Percentiles rank a stretch among this genome's conserved stretches.
These are phyloP conservation scores for Juncus inflexus DNA, from an alignment of 176 grass and related monocot genomes.

Conservation along the genomic window DNA sequence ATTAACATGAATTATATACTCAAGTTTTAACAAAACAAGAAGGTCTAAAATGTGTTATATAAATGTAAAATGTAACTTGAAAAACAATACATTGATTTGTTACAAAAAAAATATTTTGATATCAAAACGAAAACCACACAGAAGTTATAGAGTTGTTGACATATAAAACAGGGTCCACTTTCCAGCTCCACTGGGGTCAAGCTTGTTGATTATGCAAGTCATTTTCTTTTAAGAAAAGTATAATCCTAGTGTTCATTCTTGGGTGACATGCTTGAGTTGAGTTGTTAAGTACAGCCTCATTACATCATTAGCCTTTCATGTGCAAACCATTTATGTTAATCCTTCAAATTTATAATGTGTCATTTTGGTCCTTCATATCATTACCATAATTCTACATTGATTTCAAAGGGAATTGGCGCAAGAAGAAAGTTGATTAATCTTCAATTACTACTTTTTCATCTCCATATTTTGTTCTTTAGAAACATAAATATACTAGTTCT, in stretches of 20 bases:
- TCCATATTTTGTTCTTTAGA: too few species aligned
- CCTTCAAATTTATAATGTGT: neutral
- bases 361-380: neutral
- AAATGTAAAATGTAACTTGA: too few species aligned
- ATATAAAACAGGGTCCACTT: neutral
- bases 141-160: neutral
- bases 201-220: slow-evolving; percentile 1
- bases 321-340: neutral
- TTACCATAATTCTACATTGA: too few species aligned
- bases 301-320: neutral
- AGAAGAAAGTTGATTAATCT: too few species aligned
- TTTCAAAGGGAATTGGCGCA: too few species aligned
- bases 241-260: slow-evolving; percentile 16
- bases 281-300: neutral
- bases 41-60: too few species aligned
- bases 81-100: too few species aligned
- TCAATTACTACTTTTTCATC: too few species aligned
- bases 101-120: too few species aligned
- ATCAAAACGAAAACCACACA: neutral
- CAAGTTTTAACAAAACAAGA: too few species aligned
- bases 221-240: slow-evolving; percentile 19
- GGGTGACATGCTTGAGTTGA: slow-evolving; percentile 19
- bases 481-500: too few species aligned
- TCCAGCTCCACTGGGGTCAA: slow-evolving; percentile 7
- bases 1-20: too few species aligned